Evolutionary conservation across 352 stramenopile species (phyloP), one percentile per base, ranked within the genome.

Genomic region (Globisporangium cystogenes): DNA sequence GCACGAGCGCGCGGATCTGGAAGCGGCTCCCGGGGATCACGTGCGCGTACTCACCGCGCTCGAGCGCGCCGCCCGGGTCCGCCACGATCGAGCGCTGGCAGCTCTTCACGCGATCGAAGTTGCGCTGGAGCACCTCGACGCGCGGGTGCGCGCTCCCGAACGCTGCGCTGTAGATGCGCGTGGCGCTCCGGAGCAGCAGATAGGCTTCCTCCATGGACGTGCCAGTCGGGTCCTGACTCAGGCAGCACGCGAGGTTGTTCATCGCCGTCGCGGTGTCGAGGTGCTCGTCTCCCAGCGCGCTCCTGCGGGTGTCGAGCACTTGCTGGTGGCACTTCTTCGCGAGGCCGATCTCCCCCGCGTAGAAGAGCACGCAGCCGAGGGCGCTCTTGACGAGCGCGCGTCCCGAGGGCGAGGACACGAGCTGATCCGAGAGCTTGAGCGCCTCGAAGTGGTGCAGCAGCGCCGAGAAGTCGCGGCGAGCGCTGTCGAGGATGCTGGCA

Each of bases 221-320:
- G 5, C 59, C 55, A 4, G 56, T 53, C 7, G 48, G 45, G 20
- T 70, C 62, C 18, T 86, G 73, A 26, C 73, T 83, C 11, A 85
- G 45, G 43, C 80, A 91, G 46, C 80, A 89, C 8, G 74, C 78
- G 21, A 89, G 55, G 44, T 88, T 91, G 64, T 86, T 89, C 68
- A 91, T 82, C 14, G 74, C 61, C 4, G 79, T 88, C 10, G 80
- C 80, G 3, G 76, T 82, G 49, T 91, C 78, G 14, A 82, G 45
- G 53, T 86, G 57, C 29, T 69, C 50, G 14, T 68, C 59, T 29
- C 70, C 68, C 2, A 60, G 31, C 1, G 55, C 60, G 24, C 35
- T 8, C 54, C 65, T 78, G 14, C 77, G 68, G 24, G 67, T 48
- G 5, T 68, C 54, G 37, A 89, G 59, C 2, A 81, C 76, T 35